Conservation (phyloP, 768 basidiomycete genomes). For the Leucocoprinus birnbaumii region DNA sequence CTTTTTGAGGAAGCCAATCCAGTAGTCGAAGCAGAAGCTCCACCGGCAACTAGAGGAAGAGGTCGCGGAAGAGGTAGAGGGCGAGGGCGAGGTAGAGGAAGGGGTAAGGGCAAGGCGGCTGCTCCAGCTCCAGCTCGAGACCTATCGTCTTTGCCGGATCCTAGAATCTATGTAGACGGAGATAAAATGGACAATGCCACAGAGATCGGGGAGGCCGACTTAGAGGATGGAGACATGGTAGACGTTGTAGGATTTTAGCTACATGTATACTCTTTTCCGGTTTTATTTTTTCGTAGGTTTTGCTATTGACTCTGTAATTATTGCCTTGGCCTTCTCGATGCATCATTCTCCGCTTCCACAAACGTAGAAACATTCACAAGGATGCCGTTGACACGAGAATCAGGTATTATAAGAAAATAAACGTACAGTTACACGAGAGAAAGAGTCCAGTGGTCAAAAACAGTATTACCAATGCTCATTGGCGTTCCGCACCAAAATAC, state of each 20-base stretch:
- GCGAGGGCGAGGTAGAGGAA: constrained; percentile 10
- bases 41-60: constrained; percentile 12
- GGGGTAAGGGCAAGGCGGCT: constrained; percentile 23
- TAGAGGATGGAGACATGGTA: constrained; percentile 80
- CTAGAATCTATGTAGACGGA: constrained; percentile 63
- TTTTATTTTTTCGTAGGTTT: background rate
- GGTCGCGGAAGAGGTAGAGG: constrained; percentile 5
- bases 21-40: constrained; percentile 11
- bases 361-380: no score
- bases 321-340: background rate
- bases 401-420: background rate
- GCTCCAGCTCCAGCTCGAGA: constrained; percentile 12
- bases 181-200: constrained; percentile 59
- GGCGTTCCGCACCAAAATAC: constrained; percentile 81
- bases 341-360: no score
- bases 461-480: constrained; percentile 23
- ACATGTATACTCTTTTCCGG: background rate
- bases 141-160: constrained; percentile 30
- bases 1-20: constrained; percentile 24
- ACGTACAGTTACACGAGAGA: background rate
- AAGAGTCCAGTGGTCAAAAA: no score
- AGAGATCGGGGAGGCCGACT: constrained; percentile 62
- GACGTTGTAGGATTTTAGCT: constrained; percentile 62
- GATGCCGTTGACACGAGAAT: background rate
- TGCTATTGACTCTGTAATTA: background rate